Conservation (phyloP, 768 basidiomycete species). For the Nidularia pulvinata region DNA sequence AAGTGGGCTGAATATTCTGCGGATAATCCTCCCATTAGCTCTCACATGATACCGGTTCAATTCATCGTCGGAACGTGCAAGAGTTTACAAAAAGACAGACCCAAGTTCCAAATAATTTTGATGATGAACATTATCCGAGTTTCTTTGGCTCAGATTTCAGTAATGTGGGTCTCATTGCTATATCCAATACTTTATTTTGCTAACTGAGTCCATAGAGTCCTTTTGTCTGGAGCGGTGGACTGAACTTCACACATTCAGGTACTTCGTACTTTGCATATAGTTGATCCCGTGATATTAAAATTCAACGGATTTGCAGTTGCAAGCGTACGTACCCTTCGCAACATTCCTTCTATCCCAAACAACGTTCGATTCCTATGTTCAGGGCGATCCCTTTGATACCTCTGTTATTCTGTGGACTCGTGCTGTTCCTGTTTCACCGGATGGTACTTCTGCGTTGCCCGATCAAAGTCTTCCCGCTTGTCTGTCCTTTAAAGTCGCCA, state of each 20-base stretch:
- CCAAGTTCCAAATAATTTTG: constrained; percentile 31
- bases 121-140: constrained; percentile 48
- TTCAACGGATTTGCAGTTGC: constrained; percentile 29
- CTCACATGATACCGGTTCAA: constrained; percentile 28
- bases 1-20: neutral
- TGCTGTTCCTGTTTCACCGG: constrained; percentile 33
- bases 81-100: constrained; percentile 24
- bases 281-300: no score
- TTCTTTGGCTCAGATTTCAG: constrained; percentile 49
- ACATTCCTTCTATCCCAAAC: neutral
- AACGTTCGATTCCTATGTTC: neutral
- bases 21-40: constrained; percentile 20
- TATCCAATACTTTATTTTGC: neutral
- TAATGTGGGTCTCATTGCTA: constrained; percentile 27
- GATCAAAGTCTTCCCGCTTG: constrained; percentile 53
- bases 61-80: constrained; percentile 22
- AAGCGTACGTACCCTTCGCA: constrained; percentile 30
- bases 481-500: constrained; percentile 43
- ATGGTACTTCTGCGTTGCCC: constrained; percentile 23
- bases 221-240: constrained; percentile 46
- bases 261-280: neutral
- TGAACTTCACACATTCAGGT: constrained; percentile 50
- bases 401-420: constrained; percentile 62
- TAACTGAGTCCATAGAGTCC: constrained; percentile 25
- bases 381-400: constrained; percentile 56